Evolutionary conservation across 306 rosid species (phyloP), one percentile per base, ranked within the genome.

Genomic region (Prunus campanulata): DNA sequence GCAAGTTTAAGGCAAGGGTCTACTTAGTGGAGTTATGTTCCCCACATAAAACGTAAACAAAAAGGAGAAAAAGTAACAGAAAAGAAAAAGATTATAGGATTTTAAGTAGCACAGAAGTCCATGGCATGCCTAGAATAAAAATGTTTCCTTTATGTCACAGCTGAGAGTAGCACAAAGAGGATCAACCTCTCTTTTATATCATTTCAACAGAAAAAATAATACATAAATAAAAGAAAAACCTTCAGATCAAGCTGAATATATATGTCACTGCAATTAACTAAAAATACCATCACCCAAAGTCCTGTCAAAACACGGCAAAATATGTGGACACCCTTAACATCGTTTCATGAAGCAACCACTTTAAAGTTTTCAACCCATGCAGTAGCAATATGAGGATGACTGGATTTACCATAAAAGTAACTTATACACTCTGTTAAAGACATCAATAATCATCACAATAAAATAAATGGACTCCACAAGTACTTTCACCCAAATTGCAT

Each of bases 1-100:
- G 90, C 81, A 85, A 72, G 76, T 77, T 68, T 51, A 83, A 80
- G 39, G 76, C 63, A 70, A 72, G 48, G 25, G 46, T 56, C 50
- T 66, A 63, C 57, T 78, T 24, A 80, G 48, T 80, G 54, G 35
- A 79, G 76, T 29, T 69, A 51, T 71, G 55, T 24, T 71, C 30
- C 50, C 50, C n/a, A 1, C 2, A 9, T 44, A 11, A 9, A 51
- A 50, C 12, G 3, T 39, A 1, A 49, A 47, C 10, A 11, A 22
- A 30, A 66, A 39, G 20, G 32, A 47, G 44, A 54, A 54, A 68
- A 14, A 8, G 49, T 20, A 71, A 48, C 19, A 44, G 9, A n/a
- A 27, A 19, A 24, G 56, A 2, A 47, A 61, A 16, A 4, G 32
- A 22, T 11, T 10, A 19, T 9, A 39, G 2, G 16, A 30, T 8